A percentile compares a stretch with the other conserved stretches of the same genome.
Conservation (phyloP, 495 filamentous ascomycete genomes). For the Rostrohypoxylon terebratum region DNA sequence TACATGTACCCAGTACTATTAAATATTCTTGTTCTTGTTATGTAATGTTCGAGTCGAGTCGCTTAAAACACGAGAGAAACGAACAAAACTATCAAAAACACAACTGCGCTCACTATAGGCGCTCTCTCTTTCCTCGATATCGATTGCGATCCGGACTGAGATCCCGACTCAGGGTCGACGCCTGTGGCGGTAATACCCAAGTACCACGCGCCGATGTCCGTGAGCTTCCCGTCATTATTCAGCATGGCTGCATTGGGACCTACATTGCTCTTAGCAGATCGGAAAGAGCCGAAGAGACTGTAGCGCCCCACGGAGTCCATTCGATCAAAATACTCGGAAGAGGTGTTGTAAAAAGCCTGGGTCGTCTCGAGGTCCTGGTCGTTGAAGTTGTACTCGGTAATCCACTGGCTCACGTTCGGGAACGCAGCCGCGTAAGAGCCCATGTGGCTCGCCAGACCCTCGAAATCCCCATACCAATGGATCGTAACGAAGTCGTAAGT, state of each 20-base stretch:
- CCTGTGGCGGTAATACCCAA: conserved; percentile 67
- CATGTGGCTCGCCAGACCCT: conserved; percentile 76
- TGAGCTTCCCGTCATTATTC: conserved; percentile 68
- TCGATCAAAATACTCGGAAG: conserved; percentile 72
- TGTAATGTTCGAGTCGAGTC: not conserved
- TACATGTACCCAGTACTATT: too few species aligned
- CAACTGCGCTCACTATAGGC: conserved; percentile 1
- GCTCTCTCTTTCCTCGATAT: not conserved
- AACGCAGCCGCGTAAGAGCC: conserved; percentile 70
- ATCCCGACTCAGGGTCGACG: conserved; percentile 47
- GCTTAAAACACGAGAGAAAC: not conserved
- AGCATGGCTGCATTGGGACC: conserved; percentile 76
- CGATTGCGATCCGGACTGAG: conserved; percentile 23
- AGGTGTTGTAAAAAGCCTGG: conserved; percentile 73
- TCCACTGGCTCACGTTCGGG: conserved; percentile 72
- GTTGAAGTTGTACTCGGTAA: conserved; percentile 75
- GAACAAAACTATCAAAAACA: conserved; percentile 12
- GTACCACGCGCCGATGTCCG: conserved; percentile 82
- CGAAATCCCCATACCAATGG: conserved; percentile 83
- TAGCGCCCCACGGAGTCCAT: conserved; percentile 71
- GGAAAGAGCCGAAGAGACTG: conserved; percentile 79
- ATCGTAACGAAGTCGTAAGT: conserved; percentile 77
- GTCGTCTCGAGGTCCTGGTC: conserved; percentile 64
- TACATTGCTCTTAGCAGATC: conserved; percentile 72
- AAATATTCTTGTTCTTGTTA: too few species aligned